phyloP scores from a whole-genome alignment of 257 asterid genomes.

The Lycium ferocissimum region DNA sequence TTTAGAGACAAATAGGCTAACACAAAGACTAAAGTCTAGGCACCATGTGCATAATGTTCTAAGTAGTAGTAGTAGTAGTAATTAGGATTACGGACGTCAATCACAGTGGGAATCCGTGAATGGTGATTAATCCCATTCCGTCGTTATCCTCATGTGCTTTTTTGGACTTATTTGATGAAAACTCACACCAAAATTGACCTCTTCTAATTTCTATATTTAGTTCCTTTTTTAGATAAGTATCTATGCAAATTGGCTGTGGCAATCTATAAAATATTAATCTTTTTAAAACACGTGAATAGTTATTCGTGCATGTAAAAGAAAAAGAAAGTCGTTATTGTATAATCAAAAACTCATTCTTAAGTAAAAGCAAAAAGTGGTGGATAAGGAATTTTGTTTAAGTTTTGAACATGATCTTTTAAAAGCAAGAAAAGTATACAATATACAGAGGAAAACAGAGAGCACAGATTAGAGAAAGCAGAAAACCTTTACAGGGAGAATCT shows the following conservation, averaged over 20 bases:
- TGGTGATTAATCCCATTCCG: too few species aligned
- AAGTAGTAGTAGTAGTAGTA: neutral
- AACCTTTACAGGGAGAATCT: too few species aligned
- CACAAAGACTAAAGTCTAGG: too few species aligned
- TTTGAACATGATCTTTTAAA: neutral
- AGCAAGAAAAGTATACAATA: neutral
- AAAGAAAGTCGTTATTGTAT: neutral
- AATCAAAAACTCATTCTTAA: neutral
- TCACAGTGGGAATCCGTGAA: neutral
- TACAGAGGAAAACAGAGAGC: too few species aligned
- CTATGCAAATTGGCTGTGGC: neutral
- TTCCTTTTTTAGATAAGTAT: too few species aligned
- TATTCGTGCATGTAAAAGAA: neutral
- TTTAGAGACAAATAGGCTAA: too few species aligned
- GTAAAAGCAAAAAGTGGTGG: neutral
- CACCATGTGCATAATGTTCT: too few species aligned
- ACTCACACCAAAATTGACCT: slow-evolving; percentile 21
- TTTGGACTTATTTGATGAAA: neutral
- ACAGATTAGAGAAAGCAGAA: too few species aligned
- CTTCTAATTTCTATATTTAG: neutral
- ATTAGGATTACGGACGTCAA: neutral
- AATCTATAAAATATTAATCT: neutral
- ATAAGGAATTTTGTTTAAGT: neutral
- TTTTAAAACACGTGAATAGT: neutral
- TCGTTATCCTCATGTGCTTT: neutral